Percentiles rank a stretch among this genome's conserved stretches.
Evolutionary conservation across 306 rosid species (phyloP).

Genomic region (Pyrus betulifolia): DNA sequence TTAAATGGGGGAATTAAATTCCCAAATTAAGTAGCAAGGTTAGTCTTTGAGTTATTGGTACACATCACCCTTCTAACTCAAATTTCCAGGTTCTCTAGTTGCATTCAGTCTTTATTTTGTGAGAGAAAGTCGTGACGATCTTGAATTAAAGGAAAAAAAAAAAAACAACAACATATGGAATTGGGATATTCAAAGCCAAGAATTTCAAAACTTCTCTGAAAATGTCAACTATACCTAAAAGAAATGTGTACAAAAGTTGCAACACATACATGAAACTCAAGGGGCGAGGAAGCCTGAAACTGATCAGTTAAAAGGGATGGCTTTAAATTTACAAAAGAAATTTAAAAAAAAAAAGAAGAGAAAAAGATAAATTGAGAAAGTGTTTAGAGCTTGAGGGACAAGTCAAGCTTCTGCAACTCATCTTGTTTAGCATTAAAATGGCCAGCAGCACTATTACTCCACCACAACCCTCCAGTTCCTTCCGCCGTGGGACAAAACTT

Average conservation of each 20-base stretch:
- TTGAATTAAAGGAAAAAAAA: no score
- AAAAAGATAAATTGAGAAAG: background rate
- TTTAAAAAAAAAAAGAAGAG: background rate
- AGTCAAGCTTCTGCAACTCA: constrained; percentile 76
- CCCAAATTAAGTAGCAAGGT: no score
- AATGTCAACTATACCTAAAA: constrained; percentile 10
- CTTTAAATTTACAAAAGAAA: background rate
- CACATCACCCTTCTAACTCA: no score
- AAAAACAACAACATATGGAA: constrained; percentile 7
- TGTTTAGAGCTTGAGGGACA: constrained; percentile 78
- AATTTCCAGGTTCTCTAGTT: no score
- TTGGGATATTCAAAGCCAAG: constrained; percentile 3
- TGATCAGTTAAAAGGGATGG: background rate
- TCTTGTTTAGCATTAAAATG: constrained; percentile 50
- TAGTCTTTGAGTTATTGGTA: no score
- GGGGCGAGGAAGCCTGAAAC: background rate
- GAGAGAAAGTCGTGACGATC: no score
- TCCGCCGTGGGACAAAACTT: constrained; percentile 32
- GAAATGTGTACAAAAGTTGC: constrained; percentile 35
- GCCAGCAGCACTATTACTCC: constrained; percentile 22
- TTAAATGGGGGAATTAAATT: no score
- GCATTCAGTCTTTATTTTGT: no score
- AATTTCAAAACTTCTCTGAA: constrained; percentile 4
- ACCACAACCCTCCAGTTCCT: constrained; percentile 41
- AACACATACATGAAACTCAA: constrained; percentile 8